Percentiles rank a stretch among this genome's conserved stretches.
Conservation (phyloP, 495 filamentous ascomycete species). For the Melanomma pulvis-pyrius region DNA sequence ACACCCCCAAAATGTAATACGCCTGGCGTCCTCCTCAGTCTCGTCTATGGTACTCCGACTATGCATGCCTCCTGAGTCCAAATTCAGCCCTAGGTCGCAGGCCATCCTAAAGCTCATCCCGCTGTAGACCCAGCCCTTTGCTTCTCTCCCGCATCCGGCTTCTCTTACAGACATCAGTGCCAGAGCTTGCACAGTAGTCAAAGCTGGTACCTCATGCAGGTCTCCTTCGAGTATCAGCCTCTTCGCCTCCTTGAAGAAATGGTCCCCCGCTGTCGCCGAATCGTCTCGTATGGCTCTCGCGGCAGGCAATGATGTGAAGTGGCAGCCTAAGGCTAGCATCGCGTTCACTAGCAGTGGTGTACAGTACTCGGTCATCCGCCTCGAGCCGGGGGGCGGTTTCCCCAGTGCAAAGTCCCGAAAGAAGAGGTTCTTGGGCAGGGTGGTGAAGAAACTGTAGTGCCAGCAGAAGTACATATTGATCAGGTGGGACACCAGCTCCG, state of each 20-base stretch:
- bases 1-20: constrained; percentile 98
- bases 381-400: constrained; percentile 50
- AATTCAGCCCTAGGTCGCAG: constrained; percentile 86
- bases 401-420: constrained; percentile 81
- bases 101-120: constrained; percentile 99
- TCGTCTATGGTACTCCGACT: constrained; percentile 65
- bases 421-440: constrained; percentile 86
- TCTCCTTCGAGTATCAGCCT: constrained; percentile 86
- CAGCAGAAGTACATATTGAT: constrained; percentile 98
- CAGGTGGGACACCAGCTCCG: constrained; percentile 78
- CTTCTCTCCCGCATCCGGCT: constrained; percentile 92
- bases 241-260: constrained; percentile 96
- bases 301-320: constrained; percentile 79
- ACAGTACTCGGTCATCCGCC: constrained; percentile 69
- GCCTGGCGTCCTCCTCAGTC: constrained; percentile 81
- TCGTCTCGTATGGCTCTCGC: constrained; percentile 71
- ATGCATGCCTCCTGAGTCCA: constrained; percentile 69
- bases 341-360: constrained; percentile 89
- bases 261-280: constrained; percentile 86
- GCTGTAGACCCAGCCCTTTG: constrained; percentile 96
- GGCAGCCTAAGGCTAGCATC: constrained; percentile 93
- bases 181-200: constrained; percentile 94
- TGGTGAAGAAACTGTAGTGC: constrained; percentile 97
- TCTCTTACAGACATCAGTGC: constrained; percentile 96
- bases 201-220: constrained; percentile 83